phyloP scores from a whole-genome alignment of 164 flowering plant genomes.

The Euptelea pleiosperma region DNA sequence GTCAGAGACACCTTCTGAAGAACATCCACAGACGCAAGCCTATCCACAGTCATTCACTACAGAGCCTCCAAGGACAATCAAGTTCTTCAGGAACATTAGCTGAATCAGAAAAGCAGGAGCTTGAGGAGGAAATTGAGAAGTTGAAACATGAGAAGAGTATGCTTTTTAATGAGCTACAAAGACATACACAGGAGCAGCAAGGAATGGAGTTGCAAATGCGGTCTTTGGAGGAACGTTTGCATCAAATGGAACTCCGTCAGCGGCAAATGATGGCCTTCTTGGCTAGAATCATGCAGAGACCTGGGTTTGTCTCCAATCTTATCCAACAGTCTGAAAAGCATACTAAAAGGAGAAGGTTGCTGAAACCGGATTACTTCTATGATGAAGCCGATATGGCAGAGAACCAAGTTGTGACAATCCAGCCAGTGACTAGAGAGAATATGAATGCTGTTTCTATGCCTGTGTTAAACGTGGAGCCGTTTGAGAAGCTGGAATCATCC shows the following conservation, averaged over 20 bases:
- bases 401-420: conserved; percentile 17
- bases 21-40: conserved; percentile 84
- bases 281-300: conserved; percentile 41
- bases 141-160: conserved; percentile 48
- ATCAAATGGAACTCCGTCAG: conserved; percentile 45
- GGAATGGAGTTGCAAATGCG: conserved; percentile 36
- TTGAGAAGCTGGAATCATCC: conserved; percentile 56
- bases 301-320: conserved; percentile 32
- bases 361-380: conserved; percentile 21
- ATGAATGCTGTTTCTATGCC: conserved; percentile 24
- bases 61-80: conserved; percentile 26
- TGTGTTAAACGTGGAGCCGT: conserved; percentile 23
- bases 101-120: conserved; percentile 51
- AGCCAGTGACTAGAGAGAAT: conserved; percentile 16
- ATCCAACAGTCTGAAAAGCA: conserved; percentile 34
- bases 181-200: conserved; percentile 36
- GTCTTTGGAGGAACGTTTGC: conserved; percentile 38
- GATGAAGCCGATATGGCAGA: conserved; percentile 29
- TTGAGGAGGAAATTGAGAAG: conserved; percentile 51
- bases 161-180: conserved; percentile 46
- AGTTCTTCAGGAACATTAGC: conserved; percentile 25
- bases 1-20: conserved; percentile 59
- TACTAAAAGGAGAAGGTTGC: conserved; percentile 56
- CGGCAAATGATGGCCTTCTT: conserved; percentile 36
- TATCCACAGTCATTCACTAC: conserved; percentile 67